Evolutionary conservation across 495 filamentous ascomycete genomes (phyloP).

Genomic region (Thozetella sp.): DNA sequence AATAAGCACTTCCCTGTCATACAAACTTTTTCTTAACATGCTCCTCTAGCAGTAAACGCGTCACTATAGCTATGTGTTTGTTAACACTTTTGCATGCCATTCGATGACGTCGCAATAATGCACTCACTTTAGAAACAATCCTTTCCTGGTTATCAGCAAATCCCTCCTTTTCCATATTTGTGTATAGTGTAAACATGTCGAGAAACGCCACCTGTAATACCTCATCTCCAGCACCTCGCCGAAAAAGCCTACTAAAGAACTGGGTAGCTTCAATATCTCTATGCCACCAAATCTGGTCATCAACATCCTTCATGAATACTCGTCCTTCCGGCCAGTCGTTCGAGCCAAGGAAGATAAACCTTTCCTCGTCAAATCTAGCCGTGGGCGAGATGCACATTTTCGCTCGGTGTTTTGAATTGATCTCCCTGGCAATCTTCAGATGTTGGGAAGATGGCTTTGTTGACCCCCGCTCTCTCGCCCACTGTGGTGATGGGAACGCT

Average conservation of each 20-base stretch:
- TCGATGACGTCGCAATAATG: too few species aligned
- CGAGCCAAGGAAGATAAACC: constrained; percentile 6
- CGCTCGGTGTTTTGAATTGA: constrained; percentile 3
- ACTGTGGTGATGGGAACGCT: constrained; percentile 2
- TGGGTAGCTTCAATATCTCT: background rate
- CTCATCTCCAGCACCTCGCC: constrained; percentile 7
- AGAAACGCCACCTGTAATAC: constrained; percentile 7
- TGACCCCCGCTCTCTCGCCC: background rate
- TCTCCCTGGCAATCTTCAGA: constrained; percentile 5
- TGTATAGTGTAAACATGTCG: background rate
- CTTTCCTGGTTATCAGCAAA: background rate
- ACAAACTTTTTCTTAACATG: too few species aligned
- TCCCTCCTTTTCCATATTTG: background rate
- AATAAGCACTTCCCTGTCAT: too few species aligned
- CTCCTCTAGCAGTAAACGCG: too few species aligned
- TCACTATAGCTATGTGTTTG: too few species aligned
- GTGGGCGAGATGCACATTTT: background rate
- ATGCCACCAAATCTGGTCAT: constrained; percentile 4
- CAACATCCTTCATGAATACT: constrained; percentile 12
- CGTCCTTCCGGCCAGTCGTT: background rate
- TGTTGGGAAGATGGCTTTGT: background rate
- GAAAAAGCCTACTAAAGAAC: constrained; percentile 7
- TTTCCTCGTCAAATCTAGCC: constrained; percentile 7
- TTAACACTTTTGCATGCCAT: too few species aligned
- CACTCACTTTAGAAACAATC: constrained; percentile 3